phyloP scores from a whole-genome alignment of 2,329 filamentous ascomycete species.

The Chaetomiaceae sp. region DNA sequence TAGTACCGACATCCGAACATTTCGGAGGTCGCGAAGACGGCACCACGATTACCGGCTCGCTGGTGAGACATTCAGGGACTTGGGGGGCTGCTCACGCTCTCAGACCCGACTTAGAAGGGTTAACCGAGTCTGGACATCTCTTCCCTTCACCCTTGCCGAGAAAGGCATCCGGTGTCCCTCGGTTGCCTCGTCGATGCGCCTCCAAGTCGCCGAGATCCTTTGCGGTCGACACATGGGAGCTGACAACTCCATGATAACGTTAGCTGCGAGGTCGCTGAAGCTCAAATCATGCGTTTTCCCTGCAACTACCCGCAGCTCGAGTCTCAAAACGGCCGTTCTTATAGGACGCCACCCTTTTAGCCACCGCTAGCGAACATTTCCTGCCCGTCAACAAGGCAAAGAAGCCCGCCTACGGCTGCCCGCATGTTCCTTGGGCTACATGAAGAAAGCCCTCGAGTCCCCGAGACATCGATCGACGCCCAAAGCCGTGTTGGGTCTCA shows the following conservation, averaged over 20 bases:
- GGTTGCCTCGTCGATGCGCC: background rate
- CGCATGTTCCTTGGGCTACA: background rate
- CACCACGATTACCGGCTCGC: constrained; percentile 11
- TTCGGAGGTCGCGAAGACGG: constrained; percentile 4
- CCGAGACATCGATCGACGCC: constrained; percentile 3
- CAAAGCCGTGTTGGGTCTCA: constrained; percentile 10
- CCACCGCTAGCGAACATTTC: constrained; percentile 13
- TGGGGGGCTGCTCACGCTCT: background rate
- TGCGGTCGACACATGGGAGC: background rate
- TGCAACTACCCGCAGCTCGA: constrained; percentile 14
- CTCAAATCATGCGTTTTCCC: constrained; percentile 11
- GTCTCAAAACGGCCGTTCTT: background rate
- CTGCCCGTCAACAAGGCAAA: constrained; percentile 13
- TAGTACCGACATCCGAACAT: background rate
- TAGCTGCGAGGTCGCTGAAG: constrained; percentile 1
- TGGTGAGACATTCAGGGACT: constrained; percentile 12
- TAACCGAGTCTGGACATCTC: background rate
- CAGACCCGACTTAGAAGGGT: background rate
- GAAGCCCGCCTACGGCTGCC: constrained; percentile 10
- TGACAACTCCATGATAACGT: background rate
- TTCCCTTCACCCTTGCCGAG: background rate
- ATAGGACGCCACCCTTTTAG: constrained; percentile 15
- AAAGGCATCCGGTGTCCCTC: background rate
- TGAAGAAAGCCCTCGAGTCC: background rate
- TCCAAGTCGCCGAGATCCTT: background rate